Evolutionary conservation across 352 stramenopile species (phyloP).

Genomic region (Phytophthora lateralis): DNA sequence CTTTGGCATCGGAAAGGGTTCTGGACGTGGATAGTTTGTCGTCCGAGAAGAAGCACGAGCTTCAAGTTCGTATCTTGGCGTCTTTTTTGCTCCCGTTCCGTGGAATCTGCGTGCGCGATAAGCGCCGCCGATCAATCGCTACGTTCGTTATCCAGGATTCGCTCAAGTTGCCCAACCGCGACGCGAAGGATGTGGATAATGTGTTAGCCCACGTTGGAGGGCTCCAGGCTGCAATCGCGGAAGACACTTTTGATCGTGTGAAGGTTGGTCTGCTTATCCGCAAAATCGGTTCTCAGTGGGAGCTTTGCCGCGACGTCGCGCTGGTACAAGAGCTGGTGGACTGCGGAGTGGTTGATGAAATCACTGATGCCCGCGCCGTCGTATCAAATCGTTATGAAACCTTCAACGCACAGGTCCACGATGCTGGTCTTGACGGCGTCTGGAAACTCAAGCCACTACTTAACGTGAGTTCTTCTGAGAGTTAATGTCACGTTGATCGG

Average conservation of each 20-base stretch:
- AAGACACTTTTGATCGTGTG: slow-evolving; percentile 50
- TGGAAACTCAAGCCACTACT: slow-evolving; percentile 75
- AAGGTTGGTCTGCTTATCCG: slow-evolving; percentile 58
- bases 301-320: slow-evolving; percentile 57
- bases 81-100: slow-evolving; percentile 62
- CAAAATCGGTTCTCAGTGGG: slow-evolving; percentile 63
- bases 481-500: neutral
- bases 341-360: slow-evolving; percentile 6
- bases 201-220: slow-evolving; percentile 47
- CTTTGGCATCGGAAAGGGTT: slow-evolving; percentile 2
- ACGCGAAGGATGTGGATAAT: slow-evolving; percentile 71
- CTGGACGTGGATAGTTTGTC: slow-evolving; percentile 44
- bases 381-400: slow-evolving; percentile 43
- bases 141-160: slow-evolving; percentile 62
- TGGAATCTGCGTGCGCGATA: slow-evolving; percentile 56
- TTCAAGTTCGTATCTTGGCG: slow-evolving; percentile 64
- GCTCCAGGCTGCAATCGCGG: slow-evolving; percentile 29
- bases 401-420: slow-evolving; percentile 39
- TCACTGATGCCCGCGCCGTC: slow-evolving; percentile 11
- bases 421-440: slow-evolving; percentile 42
- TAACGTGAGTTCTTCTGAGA: slow-evolving; percentile 48
- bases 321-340: slow-evolving; percentile 58
- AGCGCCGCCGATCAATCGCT: slow-evolving; percentile 51
- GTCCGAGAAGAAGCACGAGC: slow-evolving; percentile 43
- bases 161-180: slow-evolving; percentile 67